Conservation (phyloP, 495 filamentous ascomycete genomes). For the Talaromyces borbonicus region DNA sequence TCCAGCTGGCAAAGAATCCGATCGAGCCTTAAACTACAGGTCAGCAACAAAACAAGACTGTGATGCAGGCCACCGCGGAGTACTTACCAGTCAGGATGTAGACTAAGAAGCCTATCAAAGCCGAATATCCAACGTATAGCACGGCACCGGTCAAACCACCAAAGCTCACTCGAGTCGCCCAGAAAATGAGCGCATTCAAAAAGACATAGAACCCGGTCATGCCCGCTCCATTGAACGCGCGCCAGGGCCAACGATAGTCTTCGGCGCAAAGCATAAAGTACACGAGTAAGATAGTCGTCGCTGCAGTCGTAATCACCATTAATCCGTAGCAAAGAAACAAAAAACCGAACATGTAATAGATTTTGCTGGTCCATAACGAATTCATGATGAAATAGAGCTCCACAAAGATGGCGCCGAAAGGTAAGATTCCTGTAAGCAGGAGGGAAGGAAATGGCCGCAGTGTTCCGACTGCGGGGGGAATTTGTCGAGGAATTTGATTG, state of each 20-base stretch:
- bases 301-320: constrained; percentile 92
- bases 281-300: constrained; percentile 82
- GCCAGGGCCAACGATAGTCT: constrained; percentile 99
- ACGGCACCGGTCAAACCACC: constrained; percentile 77
- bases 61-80: not conserved
- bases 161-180: constrained; percentile 74
- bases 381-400: constrained; percentile 98
- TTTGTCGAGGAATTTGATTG: constrained; percentile 96
- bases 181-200: constrained; percentile 76
- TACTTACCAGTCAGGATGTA: constrained; percentile 85
- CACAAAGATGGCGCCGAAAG: constrained; percentile 93
- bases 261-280: constrained; percentile 93
- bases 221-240: constrained; percentile 79
- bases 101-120: constrained; percentile 79
- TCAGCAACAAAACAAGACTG: not conserved
- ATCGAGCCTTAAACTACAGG: constrained; percentile 67
- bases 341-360: constrained; percentile 99
- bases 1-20: constrained; percentile 89
- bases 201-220: constrained; percentile 87
- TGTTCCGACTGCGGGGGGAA: constrained; percentile 72
- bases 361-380: constrained; percentile 92
- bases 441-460: constrained; percentile 78
- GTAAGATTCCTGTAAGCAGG: constrained; percentile 80
- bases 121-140: constrained; percentile 87
- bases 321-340: constrained; percentile 94